Base-by-base conservation (phyloP, 768 basidiomycete species). In the Clathrus columnatus region DNA sequence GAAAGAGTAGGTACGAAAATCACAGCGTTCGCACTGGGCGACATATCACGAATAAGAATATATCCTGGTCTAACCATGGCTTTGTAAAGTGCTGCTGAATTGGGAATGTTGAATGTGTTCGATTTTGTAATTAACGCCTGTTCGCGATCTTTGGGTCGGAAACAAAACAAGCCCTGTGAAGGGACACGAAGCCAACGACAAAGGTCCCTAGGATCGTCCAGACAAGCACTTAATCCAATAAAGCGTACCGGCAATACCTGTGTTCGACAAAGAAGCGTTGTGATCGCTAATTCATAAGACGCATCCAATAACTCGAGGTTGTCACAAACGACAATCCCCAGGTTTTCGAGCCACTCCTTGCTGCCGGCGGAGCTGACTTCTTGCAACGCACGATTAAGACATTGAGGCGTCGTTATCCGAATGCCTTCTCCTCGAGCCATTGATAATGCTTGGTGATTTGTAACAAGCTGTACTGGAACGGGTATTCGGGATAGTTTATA, bases 41-140 rank as follows among this genome's bases (percentile, higher is more conserved):
- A 65, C 2, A 71, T 72, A 14, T 70, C 64, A 56, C 70, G 77
- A 57, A 96, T 82, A n/a, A 83, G 83, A 8, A 81, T 70, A 68
- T 94, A 89, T 1, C 85, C 83, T 2, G 95, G 92, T 65, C 91
- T 94, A 47, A 87, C 81, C 85, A 98, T 96, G 1, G 84, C 80
- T 63, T 93, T 94, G 70, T 92, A 84, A 18, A 98, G 74, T 0
- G 90, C 83, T 0, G 86, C 78, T 4, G 94, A 96, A 62, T 92
- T 83, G 0, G 91, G 81, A 45, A 92, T 86, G 17, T 83, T 85
- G 70, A 95, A 97, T 0, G 90, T 78, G 53, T 87, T 83, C 11
- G 82, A 77, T 17, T 78, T 77, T 27, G 82, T 76, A 7, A 73
- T 72, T 18, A 98, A 71, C 0, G 90, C 77, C 61, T 91, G 87